phyloP scores from a whole-genome alignment of 108 stramenopile genomes.

The Skeletonema menzelii region DNA sequence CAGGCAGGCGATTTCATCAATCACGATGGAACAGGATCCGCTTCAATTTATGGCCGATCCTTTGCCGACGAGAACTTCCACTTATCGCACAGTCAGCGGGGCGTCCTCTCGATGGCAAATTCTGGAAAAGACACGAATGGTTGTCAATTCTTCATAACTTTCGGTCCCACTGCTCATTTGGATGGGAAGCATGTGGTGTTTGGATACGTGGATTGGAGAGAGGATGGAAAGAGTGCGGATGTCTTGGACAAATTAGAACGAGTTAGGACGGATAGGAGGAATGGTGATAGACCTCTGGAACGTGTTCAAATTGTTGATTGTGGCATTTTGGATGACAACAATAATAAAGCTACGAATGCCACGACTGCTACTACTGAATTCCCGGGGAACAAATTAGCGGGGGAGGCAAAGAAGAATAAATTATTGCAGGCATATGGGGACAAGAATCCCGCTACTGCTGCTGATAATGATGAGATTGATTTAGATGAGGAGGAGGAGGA shows the following conservation, averaged over 20 bases:
- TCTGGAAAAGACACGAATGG: constrained; percentile 88
- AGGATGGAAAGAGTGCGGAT: constrained; percentile 64
- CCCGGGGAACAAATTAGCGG: constrained; percentile 28
- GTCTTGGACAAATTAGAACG: constrained; percentile 79
- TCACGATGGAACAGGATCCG: constrained; percentile 86
- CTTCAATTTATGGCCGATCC: constrained; percentile 59
- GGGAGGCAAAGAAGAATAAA: constrained; percentile 49
- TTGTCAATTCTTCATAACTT: constrained; percentile 90
- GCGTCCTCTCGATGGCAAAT: constrained; percentile 88
- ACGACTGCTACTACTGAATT: background rate
- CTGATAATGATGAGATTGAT: constrained; percentile 49
- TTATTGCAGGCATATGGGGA: constrained; percentile 39
- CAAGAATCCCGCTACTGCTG: constrained; percentile 4
- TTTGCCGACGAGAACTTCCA: constrained; percentile 91
- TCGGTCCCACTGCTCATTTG: constrained; percentile 74
- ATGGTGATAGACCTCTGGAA: constrained; percentile 50
- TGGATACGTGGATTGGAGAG: constrained; percentile 77
- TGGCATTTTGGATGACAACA: constrained; percentile 52
- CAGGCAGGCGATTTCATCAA: constrained; percentile 95
- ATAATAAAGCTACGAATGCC: constrained; percentile 16
- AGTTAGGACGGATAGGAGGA: constrained; percentile 53
- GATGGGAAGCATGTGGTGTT: constrained; percentile 95
- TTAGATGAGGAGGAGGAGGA: constrained; percentile 47
- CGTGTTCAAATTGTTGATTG: constrained; percentile 60
- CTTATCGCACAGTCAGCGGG: constrained; percentile 64